Conservation (phyloP, 2,329 filamentous ascomycete species). For the Diplodia corticola region DNA sequence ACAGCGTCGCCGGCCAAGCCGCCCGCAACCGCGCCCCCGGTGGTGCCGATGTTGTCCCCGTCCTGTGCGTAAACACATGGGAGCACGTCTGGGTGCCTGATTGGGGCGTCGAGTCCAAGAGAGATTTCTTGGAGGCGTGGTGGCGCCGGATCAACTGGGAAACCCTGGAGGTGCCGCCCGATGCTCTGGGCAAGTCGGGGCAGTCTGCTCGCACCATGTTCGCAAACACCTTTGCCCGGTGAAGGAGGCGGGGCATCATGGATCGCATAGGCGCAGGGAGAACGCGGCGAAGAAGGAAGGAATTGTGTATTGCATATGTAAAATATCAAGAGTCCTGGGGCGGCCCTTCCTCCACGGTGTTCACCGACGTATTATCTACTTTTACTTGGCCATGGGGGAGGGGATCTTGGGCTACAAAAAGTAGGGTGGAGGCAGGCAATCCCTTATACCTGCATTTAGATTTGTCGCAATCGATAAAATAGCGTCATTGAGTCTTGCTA, state of each 20-base stretch:
- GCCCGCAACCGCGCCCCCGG: conserved; percentile 58
- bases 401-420: not conserved
- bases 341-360: not conserved
- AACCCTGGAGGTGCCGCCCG: not conserved
- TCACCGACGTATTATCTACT: not conserved
- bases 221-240: not conserved
- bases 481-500: not conserved
- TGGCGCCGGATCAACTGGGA: conserved; percentile 86
- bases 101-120: conserved; percentile 74
- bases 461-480: not conserved
- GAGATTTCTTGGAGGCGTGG: conserved; percentile 73
- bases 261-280: not conserved
- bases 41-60: conserved; percentile 67
- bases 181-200: not conserved
- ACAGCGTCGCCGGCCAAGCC: conserved; percentile 31
- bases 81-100: conserved; percentile 89
- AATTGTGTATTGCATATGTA: conserved; percentile 15
- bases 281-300: not conserved
- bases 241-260: not conserved
- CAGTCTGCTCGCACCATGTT: not conserved
- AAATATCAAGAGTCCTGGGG: conserved; percentile 5
- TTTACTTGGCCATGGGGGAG: not conserved
- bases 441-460: not conserved
- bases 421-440: not conserved
- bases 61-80: conserved; percentile 95